These are phyloP conservation scores for Mycosphaerella sp. DNA, from an alignment of 2,329 filamentous ascomycete genomes.

Conservation along the genomic window DNA sequence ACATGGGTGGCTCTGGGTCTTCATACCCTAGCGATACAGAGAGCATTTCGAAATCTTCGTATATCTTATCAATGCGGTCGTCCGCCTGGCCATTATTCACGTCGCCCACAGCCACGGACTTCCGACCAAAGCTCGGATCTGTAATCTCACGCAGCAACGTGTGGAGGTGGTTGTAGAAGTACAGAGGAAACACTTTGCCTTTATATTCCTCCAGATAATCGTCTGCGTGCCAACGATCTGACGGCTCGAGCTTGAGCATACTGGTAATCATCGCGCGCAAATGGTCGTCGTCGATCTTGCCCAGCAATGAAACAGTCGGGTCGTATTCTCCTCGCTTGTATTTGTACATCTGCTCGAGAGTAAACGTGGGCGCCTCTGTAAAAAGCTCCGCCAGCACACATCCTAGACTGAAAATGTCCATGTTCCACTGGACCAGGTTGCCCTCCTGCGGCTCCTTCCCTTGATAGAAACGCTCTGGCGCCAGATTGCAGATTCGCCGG, in stretches of 20 bases:
- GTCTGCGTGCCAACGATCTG: constrained; percentile 85
- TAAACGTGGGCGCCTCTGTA: constrained; percentile 93
- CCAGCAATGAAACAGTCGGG: constrained; percentile 70
- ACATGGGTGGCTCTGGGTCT: constrained; percentile 39
- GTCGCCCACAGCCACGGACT: constrained; percentile 59
- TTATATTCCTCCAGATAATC: constrained; percentile 92
- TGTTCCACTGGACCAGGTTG: constrained; percentile 61
- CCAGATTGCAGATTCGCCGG: constrained; percentile 86
- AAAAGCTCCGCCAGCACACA: constrained; percentile 97
- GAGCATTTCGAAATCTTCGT: constrained; percentile 95
- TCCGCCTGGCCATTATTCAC: constrained; percentile 81
- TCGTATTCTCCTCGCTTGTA: constrained; percentile 92
- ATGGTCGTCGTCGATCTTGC: constrained; percentile 79
- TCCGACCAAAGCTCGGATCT: constrained; percentile 75
- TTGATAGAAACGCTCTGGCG: constrained; percentile 82
- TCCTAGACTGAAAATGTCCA: constrained; percentile 97
- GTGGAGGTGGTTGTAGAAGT: constrained; percentile 96
- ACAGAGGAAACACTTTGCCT: constrained; percentile 84
- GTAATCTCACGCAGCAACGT: constrained; percentile 97
- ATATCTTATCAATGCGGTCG: constrained; percentile 88
- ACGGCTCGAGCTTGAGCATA: constrained; percentile 93
- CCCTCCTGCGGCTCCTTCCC: constrained; percentile 52
- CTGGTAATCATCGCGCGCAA: constrained; percentile 84
- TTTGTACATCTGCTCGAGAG: constrained; percentile 89
- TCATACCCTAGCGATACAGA: constrained; percentile 84